phyloP scores from a whole-genome alignment of 805 yeast species.

The Sungouiozyma ichnusensis region DNA sequence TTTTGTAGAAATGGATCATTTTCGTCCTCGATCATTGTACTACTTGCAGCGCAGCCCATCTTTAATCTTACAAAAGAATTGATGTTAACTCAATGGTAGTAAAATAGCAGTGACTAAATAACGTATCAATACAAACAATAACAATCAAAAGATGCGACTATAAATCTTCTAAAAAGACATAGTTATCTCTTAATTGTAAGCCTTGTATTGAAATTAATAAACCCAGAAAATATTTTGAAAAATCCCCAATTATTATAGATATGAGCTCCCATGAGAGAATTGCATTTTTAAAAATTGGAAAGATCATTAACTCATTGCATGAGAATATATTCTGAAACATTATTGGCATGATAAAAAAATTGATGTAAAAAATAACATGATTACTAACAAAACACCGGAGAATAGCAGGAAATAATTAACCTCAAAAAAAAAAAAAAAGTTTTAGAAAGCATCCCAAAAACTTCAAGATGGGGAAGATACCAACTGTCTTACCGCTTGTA shows the following conservation, averaged over 20 bases:
- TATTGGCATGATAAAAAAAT: neutral
- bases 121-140: too few relatives aligned
- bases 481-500: neutral
- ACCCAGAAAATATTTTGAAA: neutral
- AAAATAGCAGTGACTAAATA: neutral
- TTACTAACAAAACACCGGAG: neutral
- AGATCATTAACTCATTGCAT: neutral
- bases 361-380: neutral
- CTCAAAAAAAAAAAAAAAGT: neutral
- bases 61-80: neutral
- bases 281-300: neutral
- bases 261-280: neutral
- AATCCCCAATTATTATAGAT: neutral
- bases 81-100: neutral
- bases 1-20: slow-evolving; percentile 45
- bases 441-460: too few relatives aligned
- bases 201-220: neutral
- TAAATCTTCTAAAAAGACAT: too few relatives aligned
- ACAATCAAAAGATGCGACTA: too few relatives aligned
- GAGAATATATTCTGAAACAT: neutral
- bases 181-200: neutral
- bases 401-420: neutral
- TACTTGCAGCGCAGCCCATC: slow-evolving; percentile 69
- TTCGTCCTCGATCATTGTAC: slow-evolving; percentile 29
- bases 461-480: neutral